These are phyloP conservation scores for Aspergillus avenaceus DNA, from an alignment of 495 filamentous ascomycete species.

Conservation along the genomic window DNA sequence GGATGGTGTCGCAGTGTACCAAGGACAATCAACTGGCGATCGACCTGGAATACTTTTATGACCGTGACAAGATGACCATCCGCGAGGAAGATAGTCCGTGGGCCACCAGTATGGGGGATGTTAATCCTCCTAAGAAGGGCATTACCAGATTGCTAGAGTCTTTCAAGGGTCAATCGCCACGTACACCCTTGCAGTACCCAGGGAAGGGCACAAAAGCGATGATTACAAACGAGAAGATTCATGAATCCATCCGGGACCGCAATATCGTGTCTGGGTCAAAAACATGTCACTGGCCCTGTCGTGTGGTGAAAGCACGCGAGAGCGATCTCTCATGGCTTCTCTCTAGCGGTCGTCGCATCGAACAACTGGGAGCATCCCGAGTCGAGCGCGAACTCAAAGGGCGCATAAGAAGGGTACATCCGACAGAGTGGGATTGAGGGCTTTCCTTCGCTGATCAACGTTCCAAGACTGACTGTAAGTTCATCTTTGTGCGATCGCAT, in stretches of 20 bases:
- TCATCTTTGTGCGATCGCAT: no score
- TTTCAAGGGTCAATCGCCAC: conserved; percentile 11
- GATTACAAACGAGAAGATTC: conserved; percentile 22
- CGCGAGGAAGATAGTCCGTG: conserved; percentile 6
- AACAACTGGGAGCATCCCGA: neutral
- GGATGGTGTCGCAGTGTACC: conserved; percentile 42
- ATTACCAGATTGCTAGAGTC: conserved; percentile 4
- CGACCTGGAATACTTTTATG: conserved; percentile 16
- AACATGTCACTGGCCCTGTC: conserved; percentile 4
- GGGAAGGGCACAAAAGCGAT: neutral
- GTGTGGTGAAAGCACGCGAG: neutral
- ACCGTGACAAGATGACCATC: neutral
- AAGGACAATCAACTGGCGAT: conserved; percentile 19
- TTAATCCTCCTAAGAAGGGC: neutral
- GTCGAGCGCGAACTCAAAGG: neutral
- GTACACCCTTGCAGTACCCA: conserved; percentile 16
- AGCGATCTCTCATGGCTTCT: neutral
- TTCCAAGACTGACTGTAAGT: no score
- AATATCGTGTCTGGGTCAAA: neutral
- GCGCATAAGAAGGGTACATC: neutral
- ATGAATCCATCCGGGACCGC: conserved; percentile 24
- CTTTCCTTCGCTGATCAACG: no score
- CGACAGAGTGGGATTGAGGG: neutral
- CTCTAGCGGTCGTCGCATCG: neutral
- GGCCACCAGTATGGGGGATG: conserved; percentile 13